phyloP scores from a whole-genome alignment of 441 rosid species.

The Gossypium davidsonii region DNA sequence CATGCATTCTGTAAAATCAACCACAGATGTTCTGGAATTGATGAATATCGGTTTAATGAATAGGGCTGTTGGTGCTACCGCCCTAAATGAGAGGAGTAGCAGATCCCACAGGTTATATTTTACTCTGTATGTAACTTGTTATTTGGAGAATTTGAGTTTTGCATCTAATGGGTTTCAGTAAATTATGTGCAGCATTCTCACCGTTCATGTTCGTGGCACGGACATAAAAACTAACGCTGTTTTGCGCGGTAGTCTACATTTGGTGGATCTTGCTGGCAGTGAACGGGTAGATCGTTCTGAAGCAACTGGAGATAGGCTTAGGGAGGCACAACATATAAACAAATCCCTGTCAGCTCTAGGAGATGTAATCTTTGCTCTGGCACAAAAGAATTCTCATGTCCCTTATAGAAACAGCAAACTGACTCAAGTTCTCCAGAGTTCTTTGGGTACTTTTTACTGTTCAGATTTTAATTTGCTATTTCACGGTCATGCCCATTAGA shows the following conservation, averaged over 20 bases:
- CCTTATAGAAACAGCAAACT: conserved; percentile 96
- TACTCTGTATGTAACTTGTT: conserved; percentile 1
- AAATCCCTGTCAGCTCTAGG: conserved; percentile 95
- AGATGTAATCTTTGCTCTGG: conserved; percentile 84
- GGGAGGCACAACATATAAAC: conserved; percentile 92
- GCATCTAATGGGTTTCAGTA: conserved; percentile 12
- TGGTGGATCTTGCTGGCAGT: conserved; percentile 97
- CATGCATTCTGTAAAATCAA: conserved; percentile 72
- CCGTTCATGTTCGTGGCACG: conserved; percentile 76
- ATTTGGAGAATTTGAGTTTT: neutral
- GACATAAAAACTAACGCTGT: conserved; percentile 59
- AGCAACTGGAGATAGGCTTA: conserved; percentile 85
- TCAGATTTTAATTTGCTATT: neutral
- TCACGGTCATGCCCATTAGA: neutral
- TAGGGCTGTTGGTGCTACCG: conserved; percentile 88
- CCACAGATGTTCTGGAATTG: conserved; percentile 71
- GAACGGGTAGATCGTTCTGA: conserved; percentile 94
- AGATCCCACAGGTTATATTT: conserved; percentile 74
- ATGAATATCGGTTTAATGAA: conserved; percentile 79
- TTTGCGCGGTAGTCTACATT: conserved; percentile 72
- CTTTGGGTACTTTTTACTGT: conserved; percentile 49
- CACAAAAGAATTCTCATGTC: conserved; percentile 85
- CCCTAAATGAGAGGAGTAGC: conserved; percentile 93
- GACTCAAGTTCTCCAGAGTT: conserved; percentile 95
- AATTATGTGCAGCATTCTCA: conserved; percentile 60